These are phyloP conservation scores for Metarhizium humberi DNA, from an alignment of 2,329 filamentous ascomycete species.

Conservation along the genomic window DNA sequence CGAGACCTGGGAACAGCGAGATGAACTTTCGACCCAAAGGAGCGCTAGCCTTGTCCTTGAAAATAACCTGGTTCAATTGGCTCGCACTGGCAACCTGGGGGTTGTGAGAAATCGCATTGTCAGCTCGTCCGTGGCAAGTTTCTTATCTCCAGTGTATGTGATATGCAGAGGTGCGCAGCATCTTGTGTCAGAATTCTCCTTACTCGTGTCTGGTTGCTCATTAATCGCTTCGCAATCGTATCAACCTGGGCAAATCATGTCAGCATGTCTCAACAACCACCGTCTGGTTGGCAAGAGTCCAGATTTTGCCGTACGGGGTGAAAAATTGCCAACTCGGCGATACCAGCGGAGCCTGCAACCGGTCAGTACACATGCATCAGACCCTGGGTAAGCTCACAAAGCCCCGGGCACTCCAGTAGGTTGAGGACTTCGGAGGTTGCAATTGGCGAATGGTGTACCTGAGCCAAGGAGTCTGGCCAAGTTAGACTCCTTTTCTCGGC, in stretches of 20 bases:
- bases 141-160: not conserved
- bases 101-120: not conserved
- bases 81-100: conserved; percentile 26
- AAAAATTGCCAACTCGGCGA: conserved; percentile 88
- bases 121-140: conserved; percentile 10
- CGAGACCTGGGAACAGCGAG: conserved; percentile 91
- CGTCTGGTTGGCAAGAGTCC: not conserved
- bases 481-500: conserved; percentile 72
- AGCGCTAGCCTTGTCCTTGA: conserved; percentile 77
- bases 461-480: conserved; percentile 83
- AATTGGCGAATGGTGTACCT: conserved; percentile 42
- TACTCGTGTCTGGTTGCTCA: conserved; percentile 79
- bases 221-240: conserved; percentile 96
- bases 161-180: not conserved
- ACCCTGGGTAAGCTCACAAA: not conserved
- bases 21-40: conserved; percentile 70
- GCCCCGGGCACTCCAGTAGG: not conserved
- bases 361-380: conserved; percentile 10
- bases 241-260: conserved; percentile 56
- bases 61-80: conserved; percentile 83
- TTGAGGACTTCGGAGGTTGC: not conserved
- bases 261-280: not conserved
- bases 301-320: conserved; percentile 56
- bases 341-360: conserved; percentile 71
- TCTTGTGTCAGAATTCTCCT: conserved; percentile 27